Base-by-base conservation (phyloP, 108 stramenopile species). In the Cafeteria roenbergensis region DNA sequence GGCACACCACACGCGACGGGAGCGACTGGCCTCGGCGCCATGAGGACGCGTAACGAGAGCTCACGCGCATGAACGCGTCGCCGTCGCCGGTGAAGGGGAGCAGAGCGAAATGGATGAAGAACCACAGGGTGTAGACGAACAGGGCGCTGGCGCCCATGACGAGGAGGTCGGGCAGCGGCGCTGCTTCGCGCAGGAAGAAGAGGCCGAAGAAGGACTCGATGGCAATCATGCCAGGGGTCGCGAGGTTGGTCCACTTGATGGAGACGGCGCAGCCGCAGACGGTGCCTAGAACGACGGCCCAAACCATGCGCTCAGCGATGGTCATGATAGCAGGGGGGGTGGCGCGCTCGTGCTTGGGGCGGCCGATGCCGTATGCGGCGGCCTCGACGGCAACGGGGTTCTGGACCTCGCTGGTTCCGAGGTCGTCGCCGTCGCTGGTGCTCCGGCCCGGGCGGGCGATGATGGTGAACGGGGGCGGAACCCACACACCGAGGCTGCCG, bases 41-140 rank as follows among this genome's bases (percentile, higher is more conserved):
- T n/a, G n/a, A n/a, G n/a, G n/a, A n/a, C n/a, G n/a, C n/a, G n/a
- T n/a, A n/a, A n/a, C n/a, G n/a, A n/a, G n/a, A n/a, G n/a, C n/a
- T n/a, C n/a, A n/a, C n/a, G n/a, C 37, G 22, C 59, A 61, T 61
- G 59, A 61, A 61, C 29, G 29, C 59, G 37, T 61, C 59, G 34
- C 59, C 59, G 37, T 61, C 59, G 59, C 59, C 59, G 24, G 22
- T n/a, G 17, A 37, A 21, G 22, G 59, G 59, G 20, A 61, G 59
- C 22, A 61, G 34, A 2, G 20, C 24, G 22, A 61, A 38, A 27
- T 61, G 59, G 17, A 28, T 3, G 1, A 2, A 9, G 21, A 12
- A 61, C 59, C n/a, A 27, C 3, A 3, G 2, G 24, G 59, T 22
- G 37, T 61, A 61, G 34, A 37, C 2, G 21, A 32, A 2, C 20